Evolutionary conservation across 352 stramenopile genomes (phyloP), one percentile per base, ranked within the genome.

Genomic region (Globisporangium camurandrum): DNA sequence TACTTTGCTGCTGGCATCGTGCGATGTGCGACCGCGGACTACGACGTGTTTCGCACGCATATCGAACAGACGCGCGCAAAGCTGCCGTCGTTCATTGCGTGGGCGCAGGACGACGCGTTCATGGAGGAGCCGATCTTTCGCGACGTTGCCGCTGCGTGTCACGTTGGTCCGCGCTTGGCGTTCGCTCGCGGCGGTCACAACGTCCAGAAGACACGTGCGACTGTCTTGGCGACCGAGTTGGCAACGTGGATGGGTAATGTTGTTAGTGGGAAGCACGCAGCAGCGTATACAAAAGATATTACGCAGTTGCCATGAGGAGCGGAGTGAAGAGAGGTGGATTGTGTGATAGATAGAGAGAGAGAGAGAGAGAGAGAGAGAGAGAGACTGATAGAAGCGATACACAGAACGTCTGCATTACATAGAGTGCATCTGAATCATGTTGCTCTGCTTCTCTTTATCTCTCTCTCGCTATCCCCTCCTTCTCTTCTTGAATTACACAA

Each of bases 121-220:
- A 72, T 63, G 23, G 50, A 46, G 1, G 41, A 51, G 6, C 16
- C 12, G 36, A 10, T 40, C 16, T 16, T 10, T 14, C 30, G 8
- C 2, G 12, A 67, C 7, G 16, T 40, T 6, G 22, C 16, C 36
- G 16, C 7, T 2, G 36, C 17, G 36, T 40, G 74, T 10, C 56
- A 66, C 38, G 58, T 64, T 2, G 59, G 62, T 0, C 63, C 56
- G 16, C 75, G 73, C 11, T 40, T 86, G 3, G 66, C 47, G 17
- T 88, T 87, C 39, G 54, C 59, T 9, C 63, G 57, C 0, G 72
- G 73, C 0, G 75, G 75, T 7, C 80, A 88, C 69, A 88, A 88
- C 57, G 63, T 91, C 26, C 80, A 91, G 56, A 88, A 91, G 60
- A 84, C 72, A 16, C 67, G 3, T 43, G 20, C 34, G 69, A 72